Evolutionary conservation across 2,329 filamentous ascomycete genomes (phyloP), one percentile per base, ranked within the genome.

Genomic region (Graphium sp.): DNA sequence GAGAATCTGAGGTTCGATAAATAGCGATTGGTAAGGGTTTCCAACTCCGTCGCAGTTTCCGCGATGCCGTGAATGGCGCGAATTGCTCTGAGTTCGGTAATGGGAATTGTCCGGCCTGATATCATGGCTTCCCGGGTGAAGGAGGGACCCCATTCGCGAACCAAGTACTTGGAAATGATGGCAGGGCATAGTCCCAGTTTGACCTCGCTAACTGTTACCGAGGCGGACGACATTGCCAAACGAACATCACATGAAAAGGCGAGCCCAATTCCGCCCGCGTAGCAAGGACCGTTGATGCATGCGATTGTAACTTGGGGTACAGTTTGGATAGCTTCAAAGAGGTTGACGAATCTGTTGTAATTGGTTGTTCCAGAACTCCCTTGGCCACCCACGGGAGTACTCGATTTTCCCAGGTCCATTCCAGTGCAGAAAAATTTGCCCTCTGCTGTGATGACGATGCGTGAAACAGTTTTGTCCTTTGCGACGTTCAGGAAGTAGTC

Each of bases 261-360:
- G 1, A 60, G 39, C 0, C 56, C 56, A 3, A 58, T 51, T 1
- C 56, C 56, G 2, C 53, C 55, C 2, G 54, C 56, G 30, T 53
- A 57, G 4, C 48, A 47, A 4, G 55, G 50, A 0, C 56, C 55
- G 19, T 59, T 54, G 17, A 60, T 34, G 4, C 36, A 41, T 1
- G 54, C 53, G 20, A 60, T 51, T 0, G 53, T 60, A 2, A 48
- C 46, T 28, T 60, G 52, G 9, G 52, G 48, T 1, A 42, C 49
- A 2, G 35, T 36, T 20, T 56, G 52, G 12, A 60, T 55, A 0
- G 41, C 41, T 5, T 50, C 41, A 32, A 58, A 41, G 2, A 44
- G 32, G 5, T 21, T 28, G n/a, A 19, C 49, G 0, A 58, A 40
- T 1, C 34, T 28, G 2, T 38, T 37, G 5, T 50, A 41, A 17